Percentiles rank a stretch among this genome's conserved stretches.
Evolutionary conservation across 1,284 basidiomycete species (phyloP).

Genomic region (Ceratobasidium papillatum): DNA sequence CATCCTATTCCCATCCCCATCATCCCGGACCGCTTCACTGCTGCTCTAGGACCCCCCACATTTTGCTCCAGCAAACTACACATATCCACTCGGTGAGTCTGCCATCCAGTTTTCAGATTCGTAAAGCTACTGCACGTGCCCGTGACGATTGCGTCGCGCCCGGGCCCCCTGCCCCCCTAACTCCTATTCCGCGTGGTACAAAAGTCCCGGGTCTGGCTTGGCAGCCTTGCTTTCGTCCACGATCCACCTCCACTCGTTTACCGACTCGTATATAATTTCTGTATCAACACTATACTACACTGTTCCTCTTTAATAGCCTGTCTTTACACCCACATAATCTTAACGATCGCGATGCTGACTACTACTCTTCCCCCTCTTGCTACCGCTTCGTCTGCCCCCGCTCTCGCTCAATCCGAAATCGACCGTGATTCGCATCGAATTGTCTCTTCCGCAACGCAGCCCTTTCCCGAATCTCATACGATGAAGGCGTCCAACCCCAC

Average conservation of each 20-base stretch:
- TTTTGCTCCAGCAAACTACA: conserved; percentile 1
- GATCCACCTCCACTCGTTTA: conserved; percentile 22
- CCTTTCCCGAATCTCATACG: conserved; percentile 7
- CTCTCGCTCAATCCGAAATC: conserved; percentile 4
- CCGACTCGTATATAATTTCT: conserved; percentile 1
- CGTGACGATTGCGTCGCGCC: neutral
- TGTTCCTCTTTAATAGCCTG: conserved; percentile 29
- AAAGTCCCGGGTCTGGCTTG: neutral
- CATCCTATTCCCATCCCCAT: conserved; percentile 11
- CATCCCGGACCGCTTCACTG: conserved; percentile 38
- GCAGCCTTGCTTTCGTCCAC: neutral
- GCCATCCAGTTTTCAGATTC: neutral
- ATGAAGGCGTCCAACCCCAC: conserved; percentile 36
- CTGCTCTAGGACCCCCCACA: conserved; percentile 33
- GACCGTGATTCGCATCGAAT: neutral
- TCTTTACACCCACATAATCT: conserved; percentile 35
- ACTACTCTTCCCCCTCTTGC: conserved; percentile 19
- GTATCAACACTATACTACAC: conserved; percentile 30
- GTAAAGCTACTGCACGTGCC: conserved; percentile 23
- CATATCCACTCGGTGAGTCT: conserved; percentile 28
- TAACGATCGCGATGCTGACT: conserved; percentile 35
- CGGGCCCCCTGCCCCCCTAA: neutral
- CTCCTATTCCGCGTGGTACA: neutral
- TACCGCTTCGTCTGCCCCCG: conserved; percentile 16
- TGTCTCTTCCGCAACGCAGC: conserved; percentile 31